phyloP scores from a whole-genome alignment of 2,329 filamentous ascomycete species.

The Penicillium paneum region DNA sequence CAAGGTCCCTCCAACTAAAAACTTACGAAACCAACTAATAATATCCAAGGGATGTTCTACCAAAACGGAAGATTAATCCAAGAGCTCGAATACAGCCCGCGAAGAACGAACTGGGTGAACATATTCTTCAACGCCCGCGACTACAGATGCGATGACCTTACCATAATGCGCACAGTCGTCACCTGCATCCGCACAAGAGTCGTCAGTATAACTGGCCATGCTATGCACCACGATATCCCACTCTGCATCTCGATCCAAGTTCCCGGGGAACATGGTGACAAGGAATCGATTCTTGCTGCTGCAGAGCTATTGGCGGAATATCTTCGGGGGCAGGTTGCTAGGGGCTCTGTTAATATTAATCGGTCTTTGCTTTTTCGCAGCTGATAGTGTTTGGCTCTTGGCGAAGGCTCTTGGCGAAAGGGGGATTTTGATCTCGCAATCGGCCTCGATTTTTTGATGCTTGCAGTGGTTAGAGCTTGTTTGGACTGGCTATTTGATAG shows the following conservation, averaged over 20 bases:
- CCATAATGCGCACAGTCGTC: constrained; percentile 6
- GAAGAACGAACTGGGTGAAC: not conserved
- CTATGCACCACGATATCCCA: constrained; percentile 1
- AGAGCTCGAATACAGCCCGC: not conserved
- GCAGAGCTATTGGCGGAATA: constrained; percentile 1
- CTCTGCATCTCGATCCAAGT: constrained; percentile 5
- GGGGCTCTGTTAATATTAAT: not conserved
- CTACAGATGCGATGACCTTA: not conserved
- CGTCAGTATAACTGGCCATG: not conserved
- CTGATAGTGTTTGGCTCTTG: not conserved
- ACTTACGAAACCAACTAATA: not conserved
- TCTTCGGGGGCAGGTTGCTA: not conserved
- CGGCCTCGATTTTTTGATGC: not conserved
- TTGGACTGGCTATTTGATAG: not conserved
- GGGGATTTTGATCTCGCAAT: not conserved
- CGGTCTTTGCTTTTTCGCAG: not conserved
- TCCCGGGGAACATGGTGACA: not conserved
- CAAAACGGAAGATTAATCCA: not conserved
- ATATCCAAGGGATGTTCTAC: not conserved
- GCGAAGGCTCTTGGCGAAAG: too few relatives aligned
- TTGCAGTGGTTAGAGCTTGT: not conserved
- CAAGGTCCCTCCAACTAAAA: not conserved
- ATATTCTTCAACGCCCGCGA: not conserved
- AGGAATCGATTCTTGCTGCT: constrained; percentile 1
- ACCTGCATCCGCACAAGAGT: constrained; percentile 6